Evolutionary conservation across 108 stramenopile species (phyloP).

Genomic region (Fragilariopsis cylindrus): DNA sequence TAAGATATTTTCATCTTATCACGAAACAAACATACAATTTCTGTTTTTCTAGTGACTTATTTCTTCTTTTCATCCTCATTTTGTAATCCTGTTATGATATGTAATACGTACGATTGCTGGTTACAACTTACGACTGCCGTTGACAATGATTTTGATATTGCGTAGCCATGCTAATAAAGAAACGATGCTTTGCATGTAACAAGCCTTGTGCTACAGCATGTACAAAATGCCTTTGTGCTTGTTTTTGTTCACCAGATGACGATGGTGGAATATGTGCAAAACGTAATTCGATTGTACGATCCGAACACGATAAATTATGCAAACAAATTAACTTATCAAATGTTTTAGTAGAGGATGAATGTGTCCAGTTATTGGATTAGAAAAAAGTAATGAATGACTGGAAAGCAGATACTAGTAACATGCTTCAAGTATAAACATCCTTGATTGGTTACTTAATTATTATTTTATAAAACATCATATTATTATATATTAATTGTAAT

Average conservation of each 20-base stretch:
- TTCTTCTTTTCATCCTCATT: no score
- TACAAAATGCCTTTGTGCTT: neutral
- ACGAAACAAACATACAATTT: no score
- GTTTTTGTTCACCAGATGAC: neutral
- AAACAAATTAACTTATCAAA: neutral
- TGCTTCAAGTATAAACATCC: neutral
- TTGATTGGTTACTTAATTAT: neutral
- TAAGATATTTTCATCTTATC: no score
- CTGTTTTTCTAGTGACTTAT: no score
- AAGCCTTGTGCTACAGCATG: neutral
- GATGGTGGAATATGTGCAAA: neutral
- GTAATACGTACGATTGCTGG: no score
- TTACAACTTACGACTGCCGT: no score
- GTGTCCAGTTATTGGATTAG: neutral
- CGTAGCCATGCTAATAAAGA: no score
- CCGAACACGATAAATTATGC: neutral
- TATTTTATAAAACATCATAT: neutral
- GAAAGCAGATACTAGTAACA: neutral
- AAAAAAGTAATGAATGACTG: neutral
- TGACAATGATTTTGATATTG: no score
- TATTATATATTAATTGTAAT: slow-evolving; percentile 2
- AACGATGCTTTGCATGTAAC: no score
- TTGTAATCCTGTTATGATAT: no score
- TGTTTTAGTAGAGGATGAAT: neutral
- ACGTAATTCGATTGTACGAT: neutral